A percentile compares a stretch with the other conserved stretches of the same genome.
Conservation (phyloP, 257 asterid species). For the Solanum arcanum region DNA sequence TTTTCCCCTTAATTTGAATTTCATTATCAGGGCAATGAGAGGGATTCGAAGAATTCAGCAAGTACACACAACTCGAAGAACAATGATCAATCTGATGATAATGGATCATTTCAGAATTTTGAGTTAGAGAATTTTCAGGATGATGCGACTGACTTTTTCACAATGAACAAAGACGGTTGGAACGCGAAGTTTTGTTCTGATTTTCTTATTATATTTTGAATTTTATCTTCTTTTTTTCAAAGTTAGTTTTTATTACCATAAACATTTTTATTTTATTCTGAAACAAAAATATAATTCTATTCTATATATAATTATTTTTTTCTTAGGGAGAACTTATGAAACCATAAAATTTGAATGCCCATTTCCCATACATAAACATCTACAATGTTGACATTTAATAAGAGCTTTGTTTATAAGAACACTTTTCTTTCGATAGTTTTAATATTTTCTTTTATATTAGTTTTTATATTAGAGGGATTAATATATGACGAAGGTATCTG, state of each 20-base stretch:
- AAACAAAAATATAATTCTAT: no score
- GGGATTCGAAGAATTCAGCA: neutral
- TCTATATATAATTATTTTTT: no score
- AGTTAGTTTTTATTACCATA: no score
- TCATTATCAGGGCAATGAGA: neutral
- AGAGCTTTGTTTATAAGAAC: no score
- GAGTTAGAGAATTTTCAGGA: neutral
- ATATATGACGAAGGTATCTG: no score
- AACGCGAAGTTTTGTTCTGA: neutral
- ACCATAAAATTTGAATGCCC: neutral
- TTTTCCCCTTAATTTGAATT: neutral
- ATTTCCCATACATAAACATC: neutral
- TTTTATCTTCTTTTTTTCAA: no score
- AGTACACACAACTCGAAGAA: neutral
- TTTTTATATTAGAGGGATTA: no score
- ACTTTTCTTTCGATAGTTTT: neutral
- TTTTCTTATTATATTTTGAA: no score
- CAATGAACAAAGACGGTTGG: neutral
- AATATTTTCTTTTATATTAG: no score
- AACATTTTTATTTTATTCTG: no score
- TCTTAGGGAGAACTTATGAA: neutral
- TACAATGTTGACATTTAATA: no score
- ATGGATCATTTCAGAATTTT: neutral
- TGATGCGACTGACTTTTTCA: neutral
- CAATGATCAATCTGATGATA: neutral